Conservation (phyloP, 2,329 filamentous ascomycete species). For the Aureobasidium vineae region DNA sequence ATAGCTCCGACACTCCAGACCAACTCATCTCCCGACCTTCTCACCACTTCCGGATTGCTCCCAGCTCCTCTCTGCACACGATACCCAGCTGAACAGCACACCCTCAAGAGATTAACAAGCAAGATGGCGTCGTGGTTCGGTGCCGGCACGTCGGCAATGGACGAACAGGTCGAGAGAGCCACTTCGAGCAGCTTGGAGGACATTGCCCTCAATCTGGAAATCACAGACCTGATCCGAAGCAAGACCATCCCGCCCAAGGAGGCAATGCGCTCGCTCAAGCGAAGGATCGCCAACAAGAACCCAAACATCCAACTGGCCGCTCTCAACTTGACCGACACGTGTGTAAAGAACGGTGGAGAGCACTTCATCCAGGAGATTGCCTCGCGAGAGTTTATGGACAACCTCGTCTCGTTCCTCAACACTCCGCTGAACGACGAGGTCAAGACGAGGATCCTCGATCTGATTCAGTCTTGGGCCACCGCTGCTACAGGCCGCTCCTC, state of each 20-base stretch:
- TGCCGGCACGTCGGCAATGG: conserved; percentile 82
- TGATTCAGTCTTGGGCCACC: conserved; percentile 90
- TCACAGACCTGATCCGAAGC: conserved; percentile 94
- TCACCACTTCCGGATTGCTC: background rate
- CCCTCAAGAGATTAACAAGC: conserved; percentile 42
- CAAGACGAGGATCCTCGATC: conserved; percentile 82
- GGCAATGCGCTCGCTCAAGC: conserved; percentile 94
- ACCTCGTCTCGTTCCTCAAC: conserved; percentile 84
- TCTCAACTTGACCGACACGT: conserved; percentile 95
- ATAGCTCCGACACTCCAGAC: background rate
- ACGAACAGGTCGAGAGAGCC: conserved; percentile 95
- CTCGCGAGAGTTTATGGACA: conserved; percentile 97
- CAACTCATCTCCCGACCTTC: background rate
- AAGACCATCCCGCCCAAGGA: conserved; percentile 97
- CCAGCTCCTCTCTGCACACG: background rate
- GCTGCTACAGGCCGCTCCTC: conserved; percentile 84
- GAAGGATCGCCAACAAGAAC: conserved; percentile 94
- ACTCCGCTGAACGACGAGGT: conserved; percentile 81
- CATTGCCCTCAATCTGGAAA: conserved; percentile 95
- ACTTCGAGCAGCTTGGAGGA: conserved; percentile 97
- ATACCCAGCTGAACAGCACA: background rate
- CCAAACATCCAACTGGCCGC: conserved; percentile 94
- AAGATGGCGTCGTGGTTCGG: conserved; percentile 94
- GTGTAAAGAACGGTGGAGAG: conserved; percentile 94
- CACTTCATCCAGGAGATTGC: conserved; percentile 96